Base-by-base conservation (phyloP, 148 eudicot species). In the Spergularia marina region DNA sequence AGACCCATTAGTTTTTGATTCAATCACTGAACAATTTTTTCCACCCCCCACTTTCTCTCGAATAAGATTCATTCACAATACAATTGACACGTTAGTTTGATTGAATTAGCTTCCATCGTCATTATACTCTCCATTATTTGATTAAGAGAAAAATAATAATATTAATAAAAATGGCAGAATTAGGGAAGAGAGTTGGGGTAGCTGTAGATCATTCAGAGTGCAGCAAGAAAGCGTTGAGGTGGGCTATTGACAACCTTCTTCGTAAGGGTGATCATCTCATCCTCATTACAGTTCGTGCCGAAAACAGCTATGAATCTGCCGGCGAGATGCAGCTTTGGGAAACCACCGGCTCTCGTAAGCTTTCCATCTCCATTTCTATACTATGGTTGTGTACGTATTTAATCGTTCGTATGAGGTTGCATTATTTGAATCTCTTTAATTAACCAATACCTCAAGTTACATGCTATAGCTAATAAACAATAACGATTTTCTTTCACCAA, bases 311-410 rank as follows among this genome's bases (percentile, higher is more conserved):
- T 36, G 98, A 89, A 54, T 75, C 82, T 53, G 73, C 73, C 8
- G 91, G 90, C 34, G 90, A 89, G 75, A 83, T 86, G 88, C 93
- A 91, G 78, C 91, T 93, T 10, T 93, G 98, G 98, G 92, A 86
- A 74, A 53, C 89, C 81, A 80, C 96, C 47, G 98, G 98, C 60
- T 89, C 96, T 68, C 98, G 98, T 92, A 85, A 4, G 85, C 20
- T 14, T 16, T 23, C 56, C 3, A n/a, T 25, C 7, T 71, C 51
- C 14, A 71, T 30, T n/a, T n/a, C n/a, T n/a, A n/a, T n/a, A n/a
- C n/a, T n/a, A n/a, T n/a, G n/a, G n/a, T n/a, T n/a, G n/a, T n/a
- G n/a, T n/a, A n/a, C n/a, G n/a, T n/a, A n/a, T n/a, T n/a, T n/a
- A n/a, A n/a, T n/a, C n/a, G n/a, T n/a, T n/a, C n/a, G n/a, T n/a